phyloP scores from a whole-genome alignment of 805 yeast genomes.

The Wickerhamomyces mucosus region DNA sequence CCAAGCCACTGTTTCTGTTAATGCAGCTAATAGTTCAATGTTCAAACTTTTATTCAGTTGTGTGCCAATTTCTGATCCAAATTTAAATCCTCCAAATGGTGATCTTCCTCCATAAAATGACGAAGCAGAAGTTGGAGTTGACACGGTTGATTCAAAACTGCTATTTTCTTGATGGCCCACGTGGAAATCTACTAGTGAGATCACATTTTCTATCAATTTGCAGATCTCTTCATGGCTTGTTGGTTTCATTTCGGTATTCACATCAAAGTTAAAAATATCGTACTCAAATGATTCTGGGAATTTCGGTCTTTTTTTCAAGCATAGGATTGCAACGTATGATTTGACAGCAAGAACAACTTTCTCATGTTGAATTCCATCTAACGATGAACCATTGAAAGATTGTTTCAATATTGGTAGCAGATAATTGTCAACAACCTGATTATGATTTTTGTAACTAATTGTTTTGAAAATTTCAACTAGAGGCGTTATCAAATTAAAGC shows the following conservation, averaged over 20 bases:
- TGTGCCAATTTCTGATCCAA: conserved; percentile 31
- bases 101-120: conserved; percentile 25
- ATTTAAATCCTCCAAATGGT: conserved; percentile 28
- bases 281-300: conserved; percentile 49
- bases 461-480: conserved; percentile 67
- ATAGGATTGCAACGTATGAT: conserved; percentile 62
- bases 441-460: conserved; percentile 70
- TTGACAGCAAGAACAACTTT: conserved; percentile 58
- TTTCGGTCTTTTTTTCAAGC: conserved; percentile 59
- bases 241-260: conserved; percentile 20
- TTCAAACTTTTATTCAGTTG: conserved; percentile 29
- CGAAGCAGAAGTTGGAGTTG: conserved; percentile 20
- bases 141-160: conserved; percentile 13
- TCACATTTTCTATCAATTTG: conserved; percentile 40
- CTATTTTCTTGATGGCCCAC: conserved; percentile 34
- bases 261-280: conserved; percentile 22
- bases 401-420: conserved; percentile 58
- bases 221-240: conserved; percentile 64
- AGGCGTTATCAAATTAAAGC: conserved; percentile 50
- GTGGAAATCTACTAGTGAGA: conserved; percentile 50
- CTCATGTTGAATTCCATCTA: conserved; percentile 65
- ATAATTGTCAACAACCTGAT: conserved; percentile 70
- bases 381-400: conserved; percentile 44
- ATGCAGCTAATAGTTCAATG: conserved; percentile 55
- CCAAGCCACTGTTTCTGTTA: conserved; percentile 71